Conservation (phyloP, 2,329 filamentous ascomycete genomes). For the Fonsecaea pedrosoi region DNA sequence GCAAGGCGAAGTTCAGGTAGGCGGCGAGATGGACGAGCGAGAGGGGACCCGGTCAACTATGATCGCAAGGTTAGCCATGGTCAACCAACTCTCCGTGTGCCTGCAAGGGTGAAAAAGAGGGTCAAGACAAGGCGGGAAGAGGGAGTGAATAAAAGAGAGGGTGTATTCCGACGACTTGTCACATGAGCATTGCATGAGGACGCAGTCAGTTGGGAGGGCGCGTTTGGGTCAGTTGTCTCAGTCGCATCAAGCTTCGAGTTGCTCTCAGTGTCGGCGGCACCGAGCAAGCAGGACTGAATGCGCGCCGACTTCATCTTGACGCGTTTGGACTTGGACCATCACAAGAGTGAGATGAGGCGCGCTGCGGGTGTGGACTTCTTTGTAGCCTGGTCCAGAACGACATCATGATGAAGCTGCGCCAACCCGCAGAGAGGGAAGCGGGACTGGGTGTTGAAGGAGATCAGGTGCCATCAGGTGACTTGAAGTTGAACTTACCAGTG, state of each 20-base stretch:
- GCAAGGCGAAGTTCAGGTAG: slow-evolving; percentile 40
- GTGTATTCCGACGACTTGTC: slow-evolving; percentile 32
- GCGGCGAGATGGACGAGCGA: slow-evolving; percentile 24
- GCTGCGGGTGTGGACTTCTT: neutral
- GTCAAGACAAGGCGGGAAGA: slow-evolving; percentile 11
- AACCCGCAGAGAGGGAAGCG: slow-evolving; percentile 26
- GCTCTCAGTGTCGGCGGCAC: neutral
- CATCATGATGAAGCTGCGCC: slow-evolving; percentile 19
- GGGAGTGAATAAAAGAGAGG: slow-evolving; percentile 17
- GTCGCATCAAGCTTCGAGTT: slow-evolving; percentile 5
- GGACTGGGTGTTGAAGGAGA: slow-evolving; percentile 23
- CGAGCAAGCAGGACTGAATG: neutral
- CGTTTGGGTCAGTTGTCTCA: slow-evolving; percentile 2
- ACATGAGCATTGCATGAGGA: slow-evolving; percentile 32
- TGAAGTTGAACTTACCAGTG: slow-evolving; percentile 26
- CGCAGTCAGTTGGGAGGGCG: slow-evolving; percentile 11
- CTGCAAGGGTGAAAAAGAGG: neutral
- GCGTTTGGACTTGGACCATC: neutral
- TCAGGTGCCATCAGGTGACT: slow-evolving; percentile 37
- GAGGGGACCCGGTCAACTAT: slow-evolving; percentile 13
- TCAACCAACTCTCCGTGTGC: neutral
- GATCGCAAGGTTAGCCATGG: slow-evolving; percentile 31
- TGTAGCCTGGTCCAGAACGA: slow-evolving; percentile 5
- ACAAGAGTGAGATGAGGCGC: neutral
- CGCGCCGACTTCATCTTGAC: neutral